Percentiles rank a stretch among this genome's conserved stretches.
phyloP scores from a whole-genome alignment of 2,329 filamentous ascomycete genomes.

The Xylaria sp. region DNA sequence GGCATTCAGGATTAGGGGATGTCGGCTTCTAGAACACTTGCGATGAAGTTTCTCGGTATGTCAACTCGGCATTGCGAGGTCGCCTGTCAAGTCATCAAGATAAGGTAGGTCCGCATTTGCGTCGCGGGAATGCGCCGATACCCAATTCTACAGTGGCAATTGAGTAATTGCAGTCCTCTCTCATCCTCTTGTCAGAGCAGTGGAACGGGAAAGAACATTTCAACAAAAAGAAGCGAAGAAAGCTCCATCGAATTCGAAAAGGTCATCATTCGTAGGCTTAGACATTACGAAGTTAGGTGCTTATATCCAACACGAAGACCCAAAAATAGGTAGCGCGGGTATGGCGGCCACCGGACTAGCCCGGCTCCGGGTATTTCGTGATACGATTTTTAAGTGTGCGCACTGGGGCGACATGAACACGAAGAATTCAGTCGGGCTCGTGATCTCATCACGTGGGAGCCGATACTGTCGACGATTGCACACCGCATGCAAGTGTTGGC shows the following conservation, averaged over 20 bases:
- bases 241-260: neutral
- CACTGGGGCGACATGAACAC: constrained; percentile 3
- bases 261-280: neutral
- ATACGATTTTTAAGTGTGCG: neutral
- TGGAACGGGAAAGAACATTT: neutral
- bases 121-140: neutral
- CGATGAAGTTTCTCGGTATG: neutral
- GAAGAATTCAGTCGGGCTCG: neutral
- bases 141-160: neutral
- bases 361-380: constrained; percentile 5
- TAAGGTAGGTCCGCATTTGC: neutral
- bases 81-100: neutral
- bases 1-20: neutral
- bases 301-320: constrained; percentile 21
- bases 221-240: neutral
- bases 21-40: neutral
- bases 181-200: neutral
- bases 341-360: constrained; percentile 6
- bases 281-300: neutral
- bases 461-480: neutral
- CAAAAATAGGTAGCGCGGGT: constrained; percentile 35
- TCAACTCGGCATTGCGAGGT: neutral
- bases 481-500: neutral
- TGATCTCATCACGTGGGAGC: constrained; percentile 10
- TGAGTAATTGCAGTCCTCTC: neutral